phyloP scores from a whole-genome alignment of 1,139 yeast genomes.

The Diutina siamensis region DNA sequence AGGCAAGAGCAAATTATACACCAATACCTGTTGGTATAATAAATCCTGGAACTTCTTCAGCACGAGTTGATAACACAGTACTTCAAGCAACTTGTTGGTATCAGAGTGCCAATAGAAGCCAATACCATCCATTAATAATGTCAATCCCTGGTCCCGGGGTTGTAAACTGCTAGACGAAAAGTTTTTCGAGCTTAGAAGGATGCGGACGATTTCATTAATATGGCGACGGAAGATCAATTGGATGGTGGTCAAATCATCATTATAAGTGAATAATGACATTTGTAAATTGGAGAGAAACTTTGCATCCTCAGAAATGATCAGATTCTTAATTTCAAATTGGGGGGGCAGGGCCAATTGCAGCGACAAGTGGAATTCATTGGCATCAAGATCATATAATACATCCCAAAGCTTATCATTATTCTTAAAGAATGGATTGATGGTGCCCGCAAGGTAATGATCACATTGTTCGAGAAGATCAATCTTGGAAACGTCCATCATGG shows the following conservation, averaged over 20 bases:
- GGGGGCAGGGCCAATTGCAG: neutral
- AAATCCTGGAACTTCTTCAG: slow-evolving; percentile 27
- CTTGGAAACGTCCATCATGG: slow-evolving; percentile 51
- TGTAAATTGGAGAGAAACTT: slow-evolving; percentile 34
- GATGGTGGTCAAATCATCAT: slow-evolving; percentile 37
- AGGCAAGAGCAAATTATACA: slow-evolving; percentile 25
- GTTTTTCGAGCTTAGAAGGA: slow-evolving; percentile 30
- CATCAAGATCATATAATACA: slow-evolving; percentile 44
- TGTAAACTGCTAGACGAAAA: slow-evolving; percentile 15
- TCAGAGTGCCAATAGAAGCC: slow-evolving; percentile 37
- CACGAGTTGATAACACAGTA: slow-evolving; percentile 32
- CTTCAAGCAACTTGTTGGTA: slow-evolving; percentile 28
- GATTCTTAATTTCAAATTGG: neutral
- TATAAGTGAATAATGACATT: slow-evolving; percentile 31
- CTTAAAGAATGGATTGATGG: slow-evolving; percentile 56
- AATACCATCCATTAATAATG: slow-evolving; percentile 29
- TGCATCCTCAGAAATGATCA: slow-evolving; percentile 36
- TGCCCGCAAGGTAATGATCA: slow-evolving; percentile 51
- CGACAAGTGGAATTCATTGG: slow-evolving; percentile 26
- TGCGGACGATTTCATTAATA: slow-evolving; percentile 33
- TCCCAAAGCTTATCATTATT: slow-evolving; percentile 49
- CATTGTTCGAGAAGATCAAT: slow-evolving; percentile 43
- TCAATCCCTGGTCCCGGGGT: slow-evolving; percentile 16
- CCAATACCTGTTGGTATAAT: slow-evolving; percentile 22
- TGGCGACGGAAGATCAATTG: slow-evolving; percentile 38